Percentiles rank a stretch among this genome's conserved stretches.
Conservation (phyloP, 139 green algal species). For the Coccomyxa sp. region DNA sequence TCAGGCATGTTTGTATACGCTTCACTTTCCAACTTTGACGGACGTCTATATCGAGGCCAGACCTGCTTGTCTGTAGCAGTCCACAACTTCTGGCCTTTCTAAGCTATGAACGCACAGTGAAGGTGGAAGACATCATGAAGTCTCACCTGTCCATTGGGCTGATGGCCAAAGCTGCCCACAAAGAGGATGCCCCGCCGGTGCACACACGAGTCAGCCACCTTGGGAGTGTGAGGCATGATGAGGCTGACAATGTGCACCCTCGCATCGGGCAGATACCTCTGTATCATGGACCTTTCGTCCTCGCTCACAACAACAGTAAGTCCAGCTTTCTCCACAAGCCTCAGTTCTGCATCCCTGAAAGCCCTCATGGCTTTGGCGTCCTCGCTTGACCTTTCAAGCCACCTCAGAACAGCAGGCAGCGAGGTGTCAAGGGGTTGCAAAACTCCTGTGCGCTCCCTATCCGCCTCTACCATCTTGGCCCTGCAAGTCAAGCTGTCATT, state of each 20-base stretch:
- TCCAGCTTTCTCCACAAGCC: neutral
- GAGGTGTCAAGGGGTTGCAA: neutral
- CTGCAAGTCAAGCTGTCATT: no score
- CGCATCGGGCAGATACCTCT: neutral
- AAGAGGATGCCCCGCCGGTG: neutral
- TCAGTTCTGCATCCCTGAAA: neutral
- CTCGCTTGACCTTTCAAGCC: neutral
- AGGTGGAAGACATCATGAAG: no score
- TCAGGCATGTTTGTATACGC: no score
- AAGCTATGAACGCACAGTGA: no score
- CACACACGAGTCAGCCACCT: neutral
- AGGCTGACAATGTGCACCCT: neutral
- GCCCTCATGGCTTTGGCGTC: neutral
- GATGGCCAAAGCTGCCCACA: neutral
- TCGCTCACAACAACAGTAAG: neutral
- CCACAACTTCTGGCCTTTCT: no score
- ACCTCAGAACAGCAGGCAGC: neutral
- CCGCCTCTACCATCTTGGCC: no score
- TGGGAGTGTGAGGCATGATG: neutral
- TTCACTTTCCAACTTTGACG: no score
- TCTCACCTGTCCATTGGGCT: neutral
- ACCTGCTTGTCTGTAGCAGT: no score
- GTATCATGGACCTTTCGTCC: neutral
- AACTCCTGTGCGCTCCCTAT: no score
- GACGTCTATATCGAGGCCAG: no score